Evolutionary conservation across 1,139 yeast genomes (phyloP), one percentile per base, ranked within the genome.

Genomic region (Scheffersomyces stambukii): DNA sequence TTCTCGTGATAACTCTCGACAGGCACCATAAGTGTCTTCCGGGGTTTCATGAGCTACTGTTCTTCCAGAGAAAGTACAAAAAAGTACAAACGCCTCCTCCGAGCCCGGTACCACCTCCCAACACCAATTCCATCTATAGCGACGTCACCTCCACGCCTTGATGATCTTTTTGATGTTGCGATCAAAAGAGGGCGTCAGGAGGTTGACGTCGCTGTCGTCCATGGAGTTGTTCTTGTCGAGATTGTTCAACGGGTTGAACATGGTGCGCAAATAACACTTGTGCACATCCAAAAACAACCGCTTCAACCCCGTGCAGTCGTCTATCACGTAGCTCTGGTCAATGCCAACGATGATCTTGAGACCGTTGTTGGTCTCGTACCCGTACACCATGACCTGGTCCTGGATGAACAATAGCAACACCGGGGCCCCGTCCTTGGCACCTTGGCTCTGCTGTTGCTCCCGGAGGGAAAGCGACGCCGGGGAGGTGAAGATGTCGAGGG

Each of bases 291-390:
- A 51, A 41, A 77, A 69, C 24, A 74, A 46, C 11, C 27, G 20
- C 7, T 25, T 22, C 12, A 40, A 34, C 8, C 19, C 16, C n/a
- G n/a, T n/a, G n/a, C n/a, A n/a, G 40, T 47, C 24, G 47, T 52
- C 27, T 57, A 40, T 13, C 11, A 25, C 27, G 19, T n/a, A 29
- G 25, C 13, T 25, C 28, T 23, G 42, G 32, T 26, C 41, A 27
- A 56, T 52, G 1, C 84, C 85, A 19, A 77, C 55, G 7, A 78
- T 65, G 2, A 78, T 64, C 49, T 76, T 77, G 28, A 77, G 51
- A 6, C 83, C 82, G 21, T 78, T 76, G 41, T 66, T 74, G 6
- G 79, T 68, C 42, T 77, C 83, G 38, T 64, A 63, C 3, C 84
- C 85, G 45, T 75, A 78, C 5, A 78, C 80, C 16, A 70, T 58